Conservation (phyloP, 495 filamentous ascomycete species). For the Penicillium ucsense region DNA sequence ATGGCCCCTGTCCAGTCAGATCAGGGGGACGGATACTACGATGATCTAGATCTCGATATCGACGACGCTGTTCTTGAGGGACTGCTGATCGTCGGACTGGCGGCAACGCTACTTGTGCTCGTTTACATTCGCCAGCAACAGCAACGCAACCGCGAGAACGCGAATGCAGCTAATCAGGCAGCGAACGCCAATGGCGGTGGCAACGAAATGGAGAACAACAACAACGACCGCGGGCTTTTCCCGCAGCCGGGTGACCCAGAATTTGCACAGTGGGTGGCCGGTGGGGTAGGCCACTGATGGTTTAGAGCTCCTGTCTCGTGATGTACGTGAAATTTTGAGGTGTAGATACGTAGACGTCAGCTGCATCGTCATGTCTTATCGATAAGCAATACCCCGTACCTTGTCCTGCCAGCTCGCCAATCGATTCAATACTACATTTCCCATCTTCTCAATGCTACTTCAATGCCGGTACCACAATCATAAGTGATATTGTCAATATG, state of each 20-base stretch:
- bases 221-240: constrained; percentile 55
- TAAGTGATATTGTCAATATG: constrained; percentile 11
- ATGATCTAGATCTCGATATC: constrained; percentile 49
- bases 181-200: constrained; percentile 14
- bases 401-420: background rate
- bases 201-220: constrained; percentile 20
- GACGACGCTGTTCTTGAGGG: constrained; percentile 77
- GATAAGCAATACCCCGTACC: constrained; percentile 9
- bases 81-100: constrained; percentile 68
- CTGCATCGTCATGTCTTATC: constrained; percentile 7
- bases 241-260: constrained; percentile 63
- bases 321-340: too few relatives aligned
- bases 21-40: constrained; percentile 56
- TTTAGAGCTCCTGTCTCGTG: too few relatives aligned
- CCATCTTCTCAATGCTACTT: background rate
- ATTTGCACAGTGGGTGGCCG: constrained; percentile 63
- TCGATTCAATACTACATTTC: background rate
- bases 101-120: constrained; percentile 63
- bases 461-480: too few relatives aligned
- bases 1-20: constrained; percentile 39
- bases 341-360: constrained; percentile 8
- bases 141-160: constrained; percentile 39
- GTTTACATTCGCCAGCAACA: constrained; percentile 77
- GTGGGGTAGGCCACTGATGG: constrained; percentile 62
- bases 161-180: constrained; percentile 20